Conservation (phyloP, 345 rosid species). For the Garcia nutans region DNA sequence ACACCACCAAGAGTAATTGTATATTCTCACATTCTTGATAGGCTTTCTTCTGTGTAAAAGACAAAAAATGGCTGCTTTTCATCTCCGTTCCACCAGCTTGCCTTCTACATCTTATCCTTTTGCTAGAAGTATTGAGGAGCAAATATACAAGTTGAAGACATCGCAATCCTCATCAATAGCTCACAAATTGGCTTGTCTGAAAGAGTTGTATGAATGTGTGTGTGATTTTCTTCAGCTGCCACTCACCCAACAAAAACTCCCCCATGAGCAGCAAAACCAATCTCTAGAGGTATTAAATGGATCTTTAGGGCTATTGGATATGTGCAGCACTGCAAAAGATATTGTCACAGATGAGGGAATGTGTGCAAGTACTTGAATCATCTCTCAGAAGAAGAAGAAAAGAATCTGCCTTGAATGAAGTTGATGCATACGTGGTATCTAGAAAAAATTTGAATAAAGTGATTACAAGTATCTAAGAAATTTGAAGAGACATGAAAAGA, state of each 20-base stretch:
- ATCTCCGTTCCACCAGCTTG: constrained; percentile 40
- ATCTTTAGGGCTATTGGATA: constrained; percentile 2
- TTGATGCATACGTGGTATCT: neutral
- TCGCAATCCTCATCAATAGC: constrained; percentile 10
- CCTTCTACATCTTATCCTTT: constrained; percentile 37
- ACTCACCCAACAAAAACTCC: neutral
- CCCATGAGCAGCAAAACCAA: neutral
- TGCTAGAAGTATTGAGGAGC: constrained; percentile 29
- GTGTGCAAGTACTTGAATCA: constrained; percentile 1
- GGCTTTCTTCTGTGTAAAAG: neutral
- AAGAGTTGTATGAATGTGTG: neutral
- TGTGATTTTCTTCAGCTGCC: constrained; percentile 6
- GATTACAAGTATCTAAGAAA: constrained; percentile 1
- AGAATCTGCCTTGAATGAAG: neutral
- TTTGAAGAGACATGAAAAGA: neutral
- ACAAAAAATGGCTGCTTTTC: neutral
- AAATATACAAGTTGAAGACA: constrained; percentile 27
- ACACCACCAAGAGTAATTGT: neutral
- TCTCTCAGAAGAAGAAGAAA: constrained; percentile 2
- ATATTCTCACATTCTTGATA: neutral
- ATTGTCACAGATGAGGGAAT: constrained; percentile 8
- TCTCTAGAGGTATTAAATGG: constrained; percentile 1
- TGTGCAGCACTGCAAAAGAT: neutral
- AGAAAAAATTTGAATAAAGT: neutral
- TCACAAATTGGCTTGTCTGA: neutral